A percentile compares a stretch with the other conserved stretches of the same genome.
These are phyloP conservation scores for Suillus lakei DNA, from an alignment of 768 basidiomycete species.

Conservation along the genomic window DNA sequence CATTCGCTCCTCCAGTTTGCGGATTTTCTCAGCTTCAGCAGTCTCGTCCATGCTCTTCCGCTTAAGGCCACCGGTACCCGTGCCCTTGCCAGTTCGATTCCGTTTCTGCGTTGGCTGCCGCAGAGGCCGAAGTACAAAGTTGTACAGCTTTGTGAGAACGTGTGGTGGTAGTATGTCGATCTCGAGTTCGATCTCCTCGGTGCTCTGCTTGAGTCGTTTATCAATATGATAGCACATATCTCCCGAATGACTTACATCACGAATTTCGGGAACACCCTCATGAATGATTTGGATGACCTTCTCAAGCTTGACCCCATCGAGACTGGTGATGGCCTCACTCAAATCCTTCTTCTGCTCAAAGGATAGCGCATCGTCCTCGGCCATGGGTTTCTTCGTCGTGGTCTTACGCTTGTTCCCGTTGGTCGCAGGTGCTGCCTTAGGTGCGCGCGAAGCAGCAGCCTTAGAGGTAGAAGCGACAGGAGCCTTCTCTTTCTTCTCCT, in stretches of 20 bases:
- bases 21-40: conserved; percentile 94
- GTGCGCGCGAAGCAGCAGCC: conserved; percentile 48
- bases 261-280: conserved; percentile 90
- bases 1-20: conserved; percentile 87
- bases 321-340: conserved; percentile 88
- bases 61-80: conserved; percentile 88
- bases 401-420: conserved; percentile 58
- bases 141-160: conserved; percentile 93
- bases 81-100: conserved; percentile 73
- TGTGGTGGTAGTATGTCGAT: conserved; percentile 88
- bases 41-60: conserved; percentile 98
- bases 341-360: conserved; percentile 99
- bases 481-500: conserved; percentile 64
- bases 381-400: conserved; percentile 62
- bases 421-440: conserved; percentile 45
- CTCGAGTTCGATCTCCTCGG: conserved; percentile 98
- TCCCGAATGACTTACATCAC: conserved; percentile 68
- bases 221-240: conserved; percentile 19
- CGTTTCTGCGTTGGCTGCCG: conserved; percentile 71
- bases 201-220: conserved; percentile 61
- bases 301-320: conserved; percentile 84
- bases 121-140: conserved; percentile 86
- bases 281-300: conserved; percentile 95
- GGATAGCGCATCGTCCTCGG: conserved; percentile 83
- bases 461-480: conserved; percentile 72